phyloP scores from a whole-genome alignment of 78 protist genomes.

The Protostelium mycophagum region DNA sequence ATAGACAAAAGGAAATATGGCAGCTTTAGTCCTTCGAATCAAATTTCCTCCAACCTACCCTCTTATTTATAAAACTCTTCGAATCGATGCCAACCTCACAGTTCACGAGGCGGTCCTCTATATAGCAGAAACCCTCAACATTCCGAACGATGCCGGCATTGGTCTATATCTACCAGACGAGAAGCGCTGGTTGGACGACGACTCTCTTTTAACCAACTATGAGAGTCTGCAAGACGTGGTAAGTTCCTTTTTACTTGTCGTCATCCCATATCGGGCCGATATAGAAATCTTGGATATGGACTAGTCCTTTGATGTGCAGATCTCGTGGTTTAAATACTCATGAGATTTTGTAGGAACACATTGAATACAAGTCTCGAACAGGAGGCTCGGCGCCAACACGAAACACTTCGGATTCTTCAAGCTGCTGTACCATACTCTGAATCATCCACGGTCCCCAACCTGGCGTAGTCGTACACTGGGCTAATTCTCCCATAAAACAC shows the following conservation, averaged over 20 bases:
- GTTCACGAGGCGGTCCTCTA: conserved; percentile 10
- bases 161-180: conserved; percentile 12
- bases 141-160: conserved; percentile 2
- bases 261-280: no score
- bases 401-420: background rate
- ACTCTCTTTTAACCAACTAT: background rate
- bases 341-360: background rate
- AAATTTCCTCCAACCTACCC: conserved; percentile 19
- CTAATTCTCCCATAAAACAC: no score
- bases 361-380: background rate
- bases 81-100: conserved; percentile 6
- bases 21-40: conserved; percentile 13
- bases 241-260: background rate
- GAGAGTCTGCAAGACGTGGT: background rate
- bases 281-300: no score
- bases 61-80: conserved; percentile 5
- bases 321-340: no score
- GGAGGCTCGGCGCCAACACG: background rate
- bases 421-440: background rate
- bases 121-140: conserved; percentile 6
- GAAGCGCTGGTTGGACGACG: background rate
- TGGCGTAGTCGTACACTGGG: no score
- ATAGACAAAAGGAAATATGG: no score
- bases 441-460: no score
- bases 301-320: no score